Evolutionary conservation across 1,284 basidiomycete genomes (phyloP), one percentile per base, ranked within the genome.

Genomic region (Vanrija sp.): DNA sequence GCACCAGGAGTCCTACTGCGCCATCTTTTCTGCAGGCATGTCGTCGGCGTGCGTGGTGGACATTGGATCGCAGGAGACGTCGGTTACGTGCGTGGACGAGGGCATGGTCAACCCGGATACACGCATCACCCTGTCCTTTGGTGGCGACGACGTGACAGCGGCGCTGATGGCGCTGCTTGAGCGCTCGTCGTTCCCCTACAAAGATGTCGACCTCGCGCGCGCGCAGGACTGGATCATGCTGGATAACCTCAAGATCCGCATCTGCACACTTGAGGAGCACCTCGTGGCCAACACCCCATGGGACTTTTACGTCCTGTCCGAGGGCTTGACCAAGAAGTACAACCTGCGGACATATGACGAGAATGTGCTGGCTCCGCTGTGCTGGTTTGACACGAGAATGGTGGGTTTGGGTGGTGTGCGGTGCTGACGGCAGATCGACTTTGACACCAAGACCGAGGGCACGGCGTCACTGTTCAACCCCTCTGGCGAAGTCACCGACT

Each of bases 11-110:
- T 87, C 89, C 1, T 80, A 96, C 25, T 90, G 90, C 46, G 91
- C 96, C 6, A 90, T 92, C 2, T 98, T 96, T 71, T 92, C 94
- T 18, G 92, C 95, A 3, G 96, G 96, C 12, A 86, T 98, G 53
- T 91, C 89, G 0, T 88, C 85, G 60, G 94, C 93, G 12, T 98
- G 95, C 68, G 89, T 99, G 3, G 89, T 98, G 35, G 92, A 98
- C 69, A 85, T 98, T 51, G 96, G 96, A 10, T 87, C 94, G 6
- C 82, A 82, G 22, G 84, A 82, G 58, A 93, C 89, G 3, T 89
- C 84, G 60, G 84, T 99, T 48, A 85, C 93, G 0, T 98, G 95
- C 67, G 88, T 98, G 7, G 96, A 98, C 61, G 96, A 99, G 67
- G 96, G 96, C 1, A 73, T 95, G 47, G 84, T 98, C 15, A 78